Evolutionary conservation across 345 rosid genomes (phyloP), one percentile per base, ranked within the genome.

Genomic region (Barbarea vulgaris): DNA sequence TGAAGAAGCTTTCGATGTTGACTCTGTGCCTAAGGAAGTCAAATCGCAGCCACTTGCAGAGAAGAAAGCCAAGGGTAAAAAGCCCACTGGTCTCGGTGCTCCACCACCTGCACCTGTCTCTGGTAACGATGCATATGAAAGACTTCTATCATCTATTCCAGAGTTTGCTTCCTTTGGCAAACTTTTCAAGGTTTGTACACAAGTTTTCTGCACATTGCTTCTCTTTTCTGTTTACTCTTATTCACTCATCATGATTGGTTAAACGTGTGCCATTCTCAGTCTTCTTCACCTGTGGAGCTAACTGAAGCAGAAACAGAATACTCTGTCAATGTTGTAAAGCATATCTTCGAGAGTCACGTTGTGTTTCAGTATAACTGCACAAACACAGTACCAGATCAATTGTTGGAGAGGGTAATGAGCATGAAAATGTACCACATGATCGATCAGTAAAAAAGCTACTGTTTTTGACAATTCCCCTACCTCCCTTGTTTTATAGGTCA

Each of bases 221-320:
- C 44, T 39, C 25, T 44, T 15, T 55, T 69, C 62, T 13, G 44
- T 53, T 53, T 63, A 28, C 27, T 41, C 44, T 64, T 28, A 64
- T 53, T 11, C 63, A 41, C 36, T 19, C 9, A 54, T 64, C 18
- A 19, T 63, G 42, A 41, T 31, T 64, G 27, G 64, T 54, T 13
- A 15, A 22, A 21, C 70, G 39, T 64, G 37, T 54, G 9, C 10
- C 14, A 64, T 73, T 73, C 56, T 54, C 60, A 70, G 58, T 92
- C 98, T 18, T 85, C 98, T 31, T 70, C 89, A 41, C 96, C 91
- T 47, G 96, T 89, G 77, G 99, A 95, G 85, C 84, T 92, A 67
- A 92, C 99, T 37, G 99, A 95, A 88, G 93, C 97, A 52, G 99
- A 90, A 81, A 95, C 99, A 34, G 99, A 95, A 76, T 95, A 95